Percentiles rank a stretch among this genome's conserved stretches.
Conservation (phyloP, 2,329 filamentous ascomycete genomes). For the Trichoderma afroharzianum region DNA sequence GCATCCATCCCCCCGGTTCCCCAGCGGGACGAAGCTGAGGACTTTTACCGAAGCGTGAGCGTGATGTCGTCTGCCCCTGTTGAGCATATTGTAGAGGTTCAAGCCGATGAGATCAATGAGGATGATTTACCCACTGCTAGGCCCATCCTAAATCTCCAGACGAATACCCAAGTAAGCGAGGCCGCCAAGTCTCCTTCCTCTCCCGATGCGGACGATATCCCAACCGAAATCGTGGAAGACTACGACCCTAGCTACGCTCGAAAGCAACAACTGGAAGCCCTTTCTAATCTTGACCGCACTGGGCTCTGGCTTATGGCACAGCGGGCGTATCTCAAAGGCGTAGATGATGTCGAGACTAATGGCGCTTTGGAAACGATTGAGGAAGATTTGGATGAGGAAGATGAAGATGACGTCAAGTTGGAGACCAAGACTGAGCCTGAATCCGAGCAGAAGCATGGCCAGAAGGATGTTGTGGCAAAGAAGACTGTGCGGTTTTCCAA, state of each 20-base stretch:
- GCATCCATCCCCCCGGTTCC: conserved; percentile 36
- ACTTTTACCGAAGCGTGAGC: conserved; percentile 37
- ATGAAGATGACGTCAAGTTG: conserved; percentile 20
- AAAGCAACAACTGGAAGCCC: conserved; percentile 66
- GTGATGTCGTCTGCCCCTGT: conserved; percentile 45
- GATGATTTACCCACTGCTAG: conserved; percentile 67
- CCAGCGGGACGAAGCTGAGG: conserved; percentile 36
- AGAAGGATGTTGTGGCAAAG: conserved; percentile 44
- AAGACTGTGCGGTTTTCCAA: conserved; percentile 76
- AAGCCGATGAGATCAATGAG: conserved; percentile 42
- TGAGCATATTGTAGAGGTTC: conserved; percentile 65
- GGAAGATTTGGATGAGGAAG: conserved; percentile 25
- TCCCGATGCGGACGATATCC: conserved; percentile 52
- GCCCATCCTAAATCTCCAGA: conserved; percentile 37
- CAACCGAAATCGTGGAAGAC: conserved; percentile 63
- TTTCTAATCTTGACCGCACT: conserved; percentile 78
- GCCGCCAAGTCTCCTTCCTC: conserved; percentile 35
- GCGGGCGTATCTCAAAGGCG: conserved; percentile 67
- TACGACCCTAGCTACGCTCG: conserved; percentile 73
- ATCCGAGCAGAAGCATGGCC: conserved; percentile 19
- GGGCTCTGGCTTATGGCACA: conserved; percentile 84
- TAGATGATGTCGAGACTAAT: conserved; percentile 48
- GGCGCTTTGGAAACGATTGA: conserved; percentile 36
- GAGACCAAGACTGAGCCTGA: conserved; percentile 27
- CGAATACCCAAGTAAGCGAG: conserved; percentile 32